Evolutionary conservation across 2,329 filamentous ascomycete genomes (phyloP).

Genomic region (Aspergillus sp.): DNA sequence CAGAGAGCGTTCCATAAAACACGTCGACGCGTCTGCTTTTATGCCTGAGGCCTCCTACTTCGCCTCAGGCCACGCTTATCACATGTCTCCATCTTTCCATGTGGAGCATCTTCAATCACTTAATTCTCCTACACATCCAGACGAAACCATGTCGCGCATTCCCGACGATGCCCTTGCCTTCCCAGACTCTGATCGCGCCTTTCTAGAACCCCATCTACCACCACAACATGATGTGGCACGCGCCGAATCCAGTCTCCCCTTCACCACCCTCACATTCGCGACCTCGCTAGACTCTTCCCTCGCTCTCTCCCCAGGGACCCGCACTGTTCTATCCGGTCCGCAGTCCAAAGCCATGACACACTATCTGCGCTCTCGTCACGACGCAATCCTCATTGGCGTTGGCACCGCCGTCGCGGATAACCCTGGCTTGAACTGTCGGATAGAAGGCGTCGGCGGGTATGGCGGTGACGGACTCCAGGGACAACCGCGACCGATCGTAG

Average conservation of each 20-base stretch:
- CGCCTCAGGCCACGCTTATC: not conserved
- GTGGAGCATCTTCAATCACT: not conserved
- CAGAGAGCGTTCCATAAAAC: too few relatives aligned
- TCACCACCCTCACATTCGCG: constrained; percentile 80
- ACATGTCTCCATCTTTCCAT: not conserved
- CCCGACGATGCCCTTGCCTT: constrained; percentile 4
- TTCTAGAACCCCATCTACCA: constrained; percentile 9
- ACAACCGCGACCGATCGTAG: constrained; percentile 75
- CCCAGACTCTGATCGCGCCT: constrained; percentile 1
- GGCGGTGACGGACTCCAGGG: constrained; percentile 45
- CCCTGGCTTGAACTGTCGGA: constrained; percentile 81
- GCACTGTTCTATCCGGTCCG: constrained; percentile 76
- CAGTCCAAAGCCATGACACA: constrained; percentile 92
- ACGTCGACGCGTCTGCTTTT: too few relatives aligned
- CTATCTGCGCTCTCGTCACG: constrained; percentile 78
- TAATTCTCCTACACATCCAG: not conserved
- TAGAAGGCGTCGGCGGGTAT: constrained; percentile 56
- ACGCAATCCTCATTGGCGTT: constrained; percentile 80
- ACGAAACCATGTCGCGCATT: not conserved
- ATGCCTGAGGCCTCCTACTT: too few relatives aligned
- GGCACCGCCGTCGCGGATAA: constrained; percentile 82
- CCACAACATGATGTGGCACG: not conserved
- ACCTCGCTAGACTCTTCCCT: constrained; percentile 79
- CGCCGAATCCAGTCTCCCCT: constrained; percentile 32
- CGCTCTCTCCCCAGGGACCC: constrained; percentile 68